Conservation (phyloP, 1,139 yeast species). For the Zygosaccharomyces sapae region DNA sequence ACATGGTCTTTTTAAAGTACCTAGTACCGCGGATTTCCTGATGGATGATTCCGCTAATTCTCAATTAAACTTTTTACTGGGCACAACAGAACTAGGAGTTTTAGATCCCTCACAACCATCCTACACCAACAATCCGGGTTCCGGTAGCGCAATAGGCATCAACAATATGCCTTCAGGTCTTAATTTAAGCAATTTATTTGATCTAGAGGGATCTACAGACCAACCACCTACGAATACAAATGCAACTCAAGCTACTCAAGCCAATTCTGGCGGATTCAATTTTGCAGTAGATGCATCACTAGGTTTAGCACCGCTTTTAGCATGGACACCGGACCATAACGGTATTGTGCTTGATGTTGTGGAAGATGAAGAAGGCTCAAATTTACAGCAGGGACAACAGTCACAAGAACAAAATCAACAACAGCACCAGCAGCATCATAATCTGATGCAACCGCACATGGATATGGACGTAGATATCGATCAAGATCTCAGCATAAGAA, state of each 20-base stretch:
- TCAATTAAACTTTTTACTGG: conserved; percentile 18
- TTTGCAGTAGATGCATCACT: conserved; percentile 35
- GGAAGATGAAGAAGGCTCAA: conserved; percentile 5
- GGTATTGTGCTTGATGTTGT: conserved; percentile 14
- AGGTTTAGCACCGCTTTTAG: conserved; percentile 34
- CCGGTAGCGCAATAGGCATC: background rate
- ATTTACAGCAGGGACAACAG: conserved; percentile 6
- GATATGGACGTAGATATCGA: background rate
- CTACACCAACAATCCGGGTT: background rate
- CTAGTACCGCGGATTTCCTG: conserved; percentile 27
- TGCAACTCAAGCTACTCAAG: conserved; percentile 3
- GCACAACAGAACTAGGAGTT: conserved; percentile 6
- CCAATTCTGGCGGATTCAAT: conserved; percentile 19
- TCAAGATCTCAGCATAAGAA: conserved; percentile 7
- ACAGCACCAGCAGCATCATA: background rate
- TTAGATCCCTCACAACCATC: background rate
- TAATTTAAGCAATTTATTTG: conserved; percentile 3
- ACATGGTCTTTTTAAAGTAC: conserved; percentile 27
- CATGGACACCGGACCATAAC: conserved; percentile 21
- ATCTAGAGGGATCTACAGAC: background rate
- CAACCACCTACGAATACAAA: background rate
- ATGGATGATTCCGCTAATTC: conserved; percentile 22
- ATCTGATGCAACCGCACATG: background rate
- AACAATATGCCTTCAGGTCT: conserved; percentile 1
- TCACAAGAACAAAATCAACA: background rate